These are phyloP conservation scores for Chloranthus sessilifolius DNA, from an alignment of 164 flowering plant genomes.

Conservation along the genomic window DNA sequence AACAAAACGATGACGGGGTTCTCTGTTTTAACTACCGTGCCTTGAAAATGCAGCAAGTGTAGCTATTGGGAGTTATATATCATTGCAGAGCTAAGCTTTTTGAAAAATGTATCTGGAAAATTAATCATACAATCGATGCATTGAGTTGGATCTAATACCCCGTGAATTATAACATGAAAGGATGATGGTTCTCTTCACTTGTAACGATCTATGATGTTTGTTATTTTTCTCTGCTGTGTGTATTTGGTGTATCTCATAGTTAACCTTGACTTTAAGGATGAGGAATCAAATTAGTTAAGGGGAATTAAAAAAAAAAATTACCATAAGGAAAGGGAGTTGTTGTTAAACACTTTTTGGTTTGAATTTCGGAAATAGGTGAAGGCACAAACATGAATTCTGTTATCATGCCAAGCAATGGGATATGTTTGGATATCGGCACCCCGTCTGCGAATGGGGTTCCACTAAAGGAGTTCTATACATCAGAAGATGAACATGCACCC, in stretches of 20 bases:
- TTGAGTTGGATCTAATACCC: no score
- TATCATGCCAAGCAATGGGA: slow-evolving; percentile 3
- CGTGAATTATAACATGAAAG: background rate
- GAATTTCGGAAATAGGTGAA: slow-evolving; percentile 17
- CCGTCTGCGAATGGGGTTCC: slow-evolving; percentile 13
- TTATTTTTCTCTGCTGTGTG: background rate
- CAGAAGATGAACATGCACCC: slow-evolving; percentile 30
- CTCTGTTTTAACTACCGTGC: no score
- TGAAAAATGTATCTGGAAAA: no score
- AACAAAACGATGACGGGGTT: no score
- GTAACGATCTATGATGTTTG: background rate
- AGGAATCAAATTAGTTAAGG: background rate
- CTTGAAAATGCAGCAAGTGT: no score
- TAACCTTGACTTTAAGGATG: background rate
- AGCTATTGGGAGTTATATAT: no score
- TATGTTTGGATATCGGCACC: slow-evolving; percentile 13
- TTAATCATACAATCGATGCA: no score
- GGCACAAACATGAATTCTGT: slow-evolving; percentile 6
- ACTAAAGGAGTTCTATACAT: slow-evolving; percentile 19
- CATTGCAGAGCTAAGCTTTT: no score
- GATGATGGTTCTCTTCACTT: background rate
- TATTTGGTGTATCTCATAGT: no score
- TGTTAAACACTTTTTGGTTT: background rate
- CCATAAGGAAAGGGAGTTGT: no score
- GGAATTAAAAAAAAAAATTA: no score